Evolutionary conservation across 139 green algal genomes (phyloP).

Genomic region (Chlorella sp.): DNA sequence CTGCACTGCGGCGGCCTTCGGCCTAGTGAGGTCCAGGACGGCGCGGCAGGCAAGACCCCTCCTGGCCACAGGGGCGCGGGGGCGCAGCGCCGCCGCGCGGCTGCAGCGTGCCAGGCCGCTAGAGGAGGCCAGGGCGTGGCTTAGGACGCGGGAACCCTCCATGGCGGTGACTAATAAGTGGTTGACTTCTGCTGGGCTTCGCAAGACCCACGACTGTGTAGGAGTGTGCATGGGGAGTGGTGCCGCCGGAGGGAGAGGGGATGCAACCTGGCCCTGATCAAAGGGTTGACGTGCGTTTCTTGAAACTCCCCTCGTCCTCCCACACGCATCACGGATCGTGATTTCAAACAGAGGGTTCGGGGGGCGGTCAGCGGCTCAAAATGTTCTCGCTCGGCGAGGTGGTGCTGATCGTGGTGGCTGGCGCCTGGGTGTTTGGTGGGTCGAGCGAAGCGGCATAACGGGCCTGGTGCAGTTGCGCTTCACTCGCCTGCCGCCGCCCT

Average conservation of each 20-base stretch:
- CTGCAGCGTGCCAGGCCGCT: constrained; percentile 6
- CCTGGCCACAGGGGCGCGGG: neutral
- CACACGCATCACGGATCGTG: neutral
- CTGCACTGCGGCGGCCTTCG: too few species aligned
- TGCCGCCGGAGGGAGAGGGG: too few species aligned
- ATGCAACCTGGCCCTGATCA: neutral
- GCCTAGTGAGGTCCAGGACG: too few species aligned
- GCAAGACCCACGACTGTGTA: too few species aligned
- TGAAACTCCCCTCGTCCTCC: too few species aligned
- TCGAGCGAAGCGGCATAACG: too few species aligned
- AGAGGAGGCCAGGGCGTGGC: constrained; percentile 6
- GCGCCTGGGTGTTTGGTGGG: constrained; percentile 31
- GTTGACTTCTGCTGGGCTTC: too few species aligned
- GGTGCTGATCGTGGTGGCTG: constrained; percentile 14
- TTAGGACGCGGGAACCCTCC: constrained; percentile 2
- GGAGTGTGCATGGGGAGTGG: too few species aligned
- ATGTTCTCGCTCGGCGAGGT: constrained; percentile 32
- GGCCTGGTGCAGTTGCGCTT: too few species aligned
- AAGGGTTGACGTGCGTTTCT: neutral
- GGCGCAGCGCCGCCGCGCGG: neutral
- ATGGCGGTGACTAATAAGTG: too few species aligned
- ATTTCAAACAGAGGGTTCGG: neutral
- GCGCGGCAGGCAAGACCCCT: too few species aligned
- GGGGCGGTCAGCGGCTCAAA: neutral
- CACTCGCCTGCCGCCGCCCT: too few species aligned